Evolutionary conservation across 2,329 filamentous ascomycete genomes (phyloP).

Genomic region (Cercospora sojina): DNA sequence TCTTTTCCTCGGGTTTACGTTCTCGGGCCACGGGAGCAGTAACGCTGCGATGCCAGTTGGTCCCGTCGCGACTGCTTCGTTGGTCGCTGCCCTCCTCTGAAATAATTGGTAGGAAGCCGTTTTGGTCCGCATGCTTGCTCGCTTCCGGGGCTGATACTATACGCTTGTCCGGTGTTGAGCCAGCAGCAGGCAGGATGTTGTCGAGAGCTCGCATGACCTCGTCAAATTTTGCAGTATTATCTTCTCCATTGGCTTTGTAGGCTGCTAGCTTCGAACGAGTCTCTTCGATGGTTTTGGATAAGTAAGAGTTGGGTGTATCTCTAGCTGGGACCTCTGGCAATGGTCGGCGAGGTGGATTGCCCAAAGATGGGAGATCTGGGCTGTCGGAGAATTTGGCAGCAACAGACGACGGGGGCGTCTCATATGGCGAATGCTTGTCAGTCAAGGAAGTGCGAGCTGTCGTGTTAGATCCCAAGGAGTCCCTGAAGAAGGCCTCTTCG

Average conservation of each 20-base stretch:
- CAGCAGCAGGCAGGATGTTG: conserved; percentile 35
- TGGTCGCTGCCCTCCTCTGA: conserved; percentile 47
- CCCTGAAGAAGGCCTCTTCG: conserved; percentile 85
- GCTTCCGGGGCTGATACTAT: conserved; percentile 48
- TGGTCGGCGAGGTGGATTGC: conserved; percentile 41
- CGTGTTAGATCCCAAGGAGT: conserved; percentile 54
- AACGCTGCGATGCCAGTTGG: conserved; percentile 43
- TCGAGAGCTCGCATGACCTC: conserved; percentile 55
- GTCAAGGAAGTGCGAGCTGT: conserved; percentile 44
- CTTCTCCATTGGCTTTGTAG: conserved; percentile 48
- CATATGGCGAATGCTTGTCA: conserved; percentile 29
- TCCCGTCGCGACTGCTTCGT: conserved; percentile 35
- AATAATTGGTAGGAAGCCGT: conserved; percentile 50
- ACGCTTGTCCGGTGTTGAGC: conserved; percentile 39
- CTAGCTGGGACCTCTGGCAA: conserved; percentile 45
- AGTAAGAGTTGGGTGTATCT: conserved; percentile 53
- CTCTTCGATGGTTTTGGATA: conserved; percentile 57
- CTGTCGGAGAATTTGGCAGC: conserved; percentile 38
- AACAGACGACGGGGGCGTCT: conserved; percentile 44
- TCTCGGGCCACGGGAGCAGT: conserved; percentile 43
- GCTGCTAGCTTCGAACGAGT: conserved; percentile 58
- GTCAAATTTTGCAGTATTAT: conserved; percentile 54
- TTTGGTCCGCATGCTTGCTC: conserved; percentile 32
- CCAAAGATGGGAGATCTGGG: conserved; percentile 26
- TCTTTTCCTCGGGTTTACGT: conserved; percentile 41